phyloP scores from a whole-genome alignment of 257 asterid genomes.

The Solanum chiquidenum region DNA sequence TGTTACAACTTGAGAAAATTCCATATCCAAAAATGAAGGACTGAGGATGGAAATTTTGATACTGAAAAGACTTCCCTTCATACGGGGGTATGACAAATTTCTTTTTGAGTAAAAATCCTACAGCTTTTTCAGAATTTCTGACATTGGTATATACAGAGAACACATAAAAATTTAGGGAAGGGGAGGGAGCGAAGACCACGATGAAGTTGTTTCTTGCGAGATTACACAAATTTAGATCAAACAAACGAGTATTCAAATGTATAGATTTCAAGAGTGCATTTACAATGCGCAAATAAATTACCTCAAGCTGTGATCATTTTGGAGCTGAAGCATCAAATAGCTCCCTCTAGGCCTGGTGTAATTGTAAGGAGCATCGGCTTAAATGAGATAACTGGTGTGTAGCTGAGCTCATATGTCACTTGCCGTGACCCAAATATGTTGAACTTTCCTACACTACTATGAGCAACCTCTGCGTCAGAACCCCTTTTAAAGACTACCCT shows the following conservation, averaged over 20 bases:
- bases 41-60: neutral
- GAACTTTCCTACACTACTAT: slow-evolving; percentile 59
- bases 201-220: neutral
- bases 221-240: neutral
- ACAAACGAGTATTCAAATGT: neutral
- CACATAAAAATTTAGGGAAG: neutral
- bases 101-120: neutral
- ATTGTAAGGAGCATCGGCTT: slow-evolving; percentile 36
- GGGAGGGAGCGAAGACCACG: neutral
- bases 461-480: slow-evolving; percentile 93
- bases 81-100: neutral
- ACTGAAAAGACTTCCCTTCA: neutral
- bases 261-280: neutral
- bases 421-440: slow-evolving; percentile 63
- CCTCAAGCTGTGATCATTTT: slow-evolving; percentile 13
- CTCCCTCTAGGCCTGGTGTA: slow-evolving; percentile 35
- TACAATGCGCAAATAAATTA: slow-evolving; percentile 17
- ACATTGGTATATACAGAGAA: neutral
- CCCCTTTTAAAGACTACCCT: slow-evolving; percentile 80
- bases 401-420: slow-evolving; percentile 71
- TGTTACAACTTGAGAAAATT: neutral
- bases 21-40: neutral
- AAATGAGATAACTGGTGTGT: slow-evolving; percentile 54
- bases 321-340: slow-evolving; percentile 23
- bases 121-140: neutral